A percentile compares a stretch with the other conserved stretches of the same genome.
Evolutionary conservation across 441 rosid genomes (phyloP).

Genomic region (California macrophylla): DNA sequence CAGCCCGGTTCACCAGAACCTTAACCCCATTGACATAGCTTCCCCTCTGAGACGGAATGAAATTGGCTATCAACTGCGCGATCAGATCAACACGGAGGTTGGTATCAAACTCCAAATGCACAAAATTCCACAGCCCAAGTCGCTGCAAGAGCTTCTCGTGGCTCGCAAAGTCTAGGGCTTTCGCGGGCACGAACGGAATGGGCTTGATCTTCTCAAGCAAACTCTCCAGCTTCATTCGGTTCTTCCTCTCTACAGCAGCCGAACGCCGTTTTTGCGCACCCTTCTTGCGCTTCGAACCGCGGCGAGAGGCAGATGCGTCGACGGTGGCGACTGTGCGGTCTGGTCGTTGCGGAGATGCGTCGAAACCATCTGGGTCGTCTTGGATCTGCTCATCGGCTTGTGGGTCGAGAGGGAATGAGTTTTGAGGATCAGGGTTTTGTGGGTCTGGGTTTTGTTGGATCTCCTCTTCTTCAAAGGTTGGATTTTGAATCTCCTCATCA

Average conservation of each 20-base stretch:
- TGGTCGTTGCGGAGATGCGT: background rate
- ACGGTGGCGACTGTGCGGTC: background rate
- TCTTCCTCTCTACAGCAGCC: conserved; percentile 28
- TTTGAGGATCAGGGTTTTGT: background rate
- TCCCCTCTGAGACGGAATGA: conserved; percentile 22
- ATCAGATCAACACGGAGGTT: conserved; percentile 44
- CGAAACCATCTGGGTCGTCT: background rate
- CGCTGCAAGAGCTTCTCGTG: conserved; percentile 51
- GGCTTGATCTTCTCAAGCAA: conserved; percentile 41
- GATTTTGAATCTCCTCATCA: background rate
- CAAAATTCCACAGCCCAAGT: conserved; percentile 76
- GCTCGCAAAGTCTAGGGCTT: conserved; percentile 44
- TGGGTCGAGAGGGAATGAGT: background rate
- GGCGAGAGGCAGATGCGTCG: conserved; percentile 16
- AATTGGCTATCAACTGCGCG: conserved; percentile 51
- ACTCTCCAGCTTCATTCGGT: conserved; percentile 35
- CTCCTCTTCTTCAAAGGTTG: conserved; percentile 4
- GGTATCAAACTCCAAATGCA: conserved; percentile 49
- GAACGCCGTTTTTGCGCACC: conserved; percentile 17
- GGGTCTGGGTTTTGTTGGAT: background rate
- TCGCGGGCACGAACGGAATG: conserved; percentile 49
- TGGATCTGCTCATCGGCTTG: background rate
- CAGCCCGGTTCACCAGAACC: conserved; percentile 54
- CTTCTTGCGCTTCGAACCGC: conserved; percentile 39
- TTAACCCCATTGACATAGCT: conserved; percentile 51